Evolutionary conservation across 352 stramenopile species (phyloP).

Genomic region (Globisporangium solare): DNA sequence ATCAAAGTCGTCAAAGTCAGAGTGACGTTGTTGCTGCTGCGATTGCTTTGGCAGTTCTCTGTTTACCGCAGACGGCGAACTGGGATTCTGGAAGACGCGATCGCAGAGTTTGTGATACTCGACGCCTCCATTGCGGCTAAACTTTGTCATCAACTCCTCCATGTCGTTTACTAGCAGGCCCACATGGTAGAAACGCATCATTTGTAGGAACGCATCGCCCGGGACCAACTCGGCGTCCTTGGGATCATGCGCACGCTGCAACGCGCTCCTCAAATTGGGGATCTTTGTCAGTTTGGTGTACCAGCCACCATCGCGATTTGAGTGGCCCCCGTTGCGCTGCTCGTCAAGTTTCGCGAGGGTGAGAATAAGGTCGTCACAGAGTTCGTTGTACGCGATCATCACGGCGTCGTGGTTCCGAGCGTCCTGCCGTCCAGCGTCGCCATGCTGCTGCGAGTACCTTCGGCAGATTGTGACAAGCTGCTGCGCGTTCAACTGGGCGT

Average conservation of each 20-base stretch:
- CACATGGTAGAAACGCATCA: slow-evolving; percentile 23
- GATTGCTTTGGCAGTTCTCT: neutral
- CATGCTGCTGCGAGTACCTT: slow-evolving; percentile 20
- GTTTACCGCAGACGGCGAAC: slow-evolving; percentile 4
- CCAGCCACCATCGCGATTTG: slow-evolving; percentile 5
- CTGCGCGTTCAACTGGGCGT: slow-evolving; percentile 47
- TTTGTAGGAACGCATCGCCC: slow-evolving; percentile 22
- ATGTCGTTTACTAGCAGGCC: slow-evolving; percentile 26
- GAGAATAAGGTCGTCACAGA: slow-evolving; percentile 45
- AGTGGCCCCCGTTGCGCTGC: neutral
- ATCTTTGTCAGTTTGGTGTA: slow-evolving; percentile 30
- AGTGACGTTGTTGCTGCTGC: slow-evolving; percentile 2
- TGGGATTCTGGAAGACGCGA: slow-evolving; percentile 25
- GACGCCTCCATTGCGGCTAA: slow-evolving; percentile 27
- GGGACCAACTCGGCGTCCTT: slow-evolving; percentile 8
- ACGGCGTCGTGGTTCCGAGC: slow-evolving; percentile 1
- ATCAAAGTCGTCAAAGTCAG: slow-evolving; percentile 6
- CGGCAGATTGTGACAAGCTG: slow-evolving; percentile 60
- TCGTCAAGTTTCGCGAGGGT: neutral
- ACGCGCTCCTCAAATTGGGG: slow-evolving; percentile 14
- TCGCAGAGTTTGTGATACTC: slow-evolving; percentile 35
- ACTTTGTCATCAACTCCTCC: slow-evolving; percentile 23
- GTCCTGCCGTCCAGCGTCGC: neutral
- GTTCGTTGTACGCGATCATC: slow-evolving; percentile 48
- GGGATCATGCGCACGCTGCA: slow-evolving; percentile 8